Evolutionary conservation across 1,139 yeast genomes (phyloP).

Genomic region (Geotrichum bryndzae): DNA sequence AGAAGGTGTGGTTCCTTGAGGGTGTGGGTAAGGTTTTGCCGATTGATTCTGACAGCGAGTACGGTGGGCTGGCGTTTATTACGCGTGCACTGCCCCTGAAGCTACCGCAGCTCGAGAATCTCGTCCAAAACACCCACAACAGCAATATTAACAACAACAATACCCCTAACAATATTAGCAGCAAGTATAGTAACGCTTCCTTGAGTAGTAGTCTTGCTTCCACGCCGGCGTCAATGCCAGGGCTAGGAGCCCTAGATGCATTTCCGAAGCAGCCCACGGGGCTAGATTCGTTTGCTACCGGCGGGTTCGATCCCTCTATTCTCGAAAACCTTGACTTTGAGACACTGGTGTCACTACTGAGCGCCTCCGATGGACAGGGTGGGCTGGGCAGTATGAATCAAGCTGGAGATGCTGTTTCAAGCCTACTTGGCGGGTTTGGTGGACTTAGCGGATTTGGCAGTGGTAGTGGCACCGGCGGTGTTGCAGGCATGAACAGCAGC

Average conservation of each 20-base stretch:
- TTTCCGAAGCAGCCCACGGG: background rate
- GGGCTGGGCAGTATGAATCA: background rate
- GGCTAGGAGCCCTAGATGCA: background rate
- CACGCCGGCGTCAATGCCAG: background rate
- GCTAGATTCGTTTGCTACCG: background rate
- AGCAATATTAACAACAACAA: background rate
- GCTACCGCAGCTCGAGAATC: background rate
- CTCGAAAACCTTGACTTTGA: background rate
- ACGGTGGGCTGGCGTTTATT: conserved; percentile 37
- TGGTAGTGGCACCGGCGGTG: background rate
- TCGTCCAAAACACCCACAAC: background rate
- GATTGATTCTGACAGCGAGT: conserved; percentile 35
- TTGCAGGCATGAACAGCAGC: background rate
- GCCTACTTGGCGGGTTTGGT: background rate
- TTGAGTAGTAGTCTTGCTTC: background rate
- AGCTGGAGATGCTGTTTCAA: background rate
- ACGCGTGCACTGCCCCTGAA: conserved; percentile 28
- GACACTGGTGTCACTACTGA: background rate
- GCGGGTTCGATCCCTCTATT: background rate
- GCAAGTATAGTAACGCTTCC: background rate
- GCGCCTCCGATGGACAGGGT: background rate
- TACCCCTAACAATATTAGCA: background rate
- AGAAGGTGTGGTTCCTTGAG: conserved; percentile 87
- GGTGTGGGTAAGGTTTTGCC: conserved; percentile 78
- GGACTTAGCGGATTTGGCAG: background rate